Conservation (phyloP, 208 protist species). For the Crithidia expoeki region DNA sequence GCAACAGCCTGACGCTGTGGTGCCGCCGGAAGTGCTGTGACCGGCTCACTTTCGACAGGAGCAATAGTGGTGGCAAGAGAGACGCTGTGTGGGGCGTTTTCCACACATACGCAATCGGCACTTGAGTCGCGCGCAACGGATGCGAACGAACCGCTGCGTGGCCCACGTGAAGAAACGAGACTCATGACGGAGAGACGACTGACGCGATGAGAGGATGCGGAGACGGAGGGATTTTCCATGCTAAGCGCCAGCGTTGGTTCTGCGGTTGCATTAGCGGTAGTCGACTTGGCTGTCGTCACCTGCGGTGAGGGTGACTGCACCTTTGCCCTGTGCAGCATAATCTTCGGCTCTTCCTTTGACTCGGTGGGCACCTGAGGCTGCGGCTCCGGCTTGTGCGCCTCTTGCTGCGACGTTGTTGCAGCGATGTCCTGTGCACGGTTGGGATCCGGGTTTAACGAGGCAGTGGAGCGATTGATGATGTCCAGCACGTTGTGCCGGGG, state of each 20-base stretch:
- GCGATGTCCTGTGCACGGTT: neutral
- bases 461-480: neutral
- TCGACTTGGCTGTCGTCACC: neutral
- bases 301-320: neutral
- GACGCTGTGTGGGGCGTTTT: neutral
- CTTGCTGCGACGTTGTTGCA: neutral
- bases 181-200: slow-evolving; percentile 3
- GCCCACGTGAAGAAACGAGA: slow-evolving; percentile 4
- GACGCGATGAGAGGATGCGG: neutral
- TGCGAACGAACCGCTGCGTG: neutral
- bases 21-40: neutral
- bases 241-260: neutral
- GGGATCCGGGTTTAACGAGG: neutral
- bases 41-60: neutral
- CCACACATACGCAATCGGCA: slow-evolving; percentile 8
- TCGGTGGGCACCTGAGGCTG: neutral
- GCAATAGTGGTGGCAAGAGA: neutral
- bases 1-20: neutral
- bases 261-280: neutral
- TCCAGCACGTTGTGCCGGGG: neutral
- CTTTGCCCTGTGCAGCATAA: neutral
- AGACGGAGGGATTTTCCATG: neutral
- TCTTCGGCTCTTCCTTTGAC: neutral
- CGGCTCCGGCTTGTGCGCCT: neutral
- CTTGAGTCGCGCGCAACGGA: neutral